These are phyloP conservation scores for Platanthera zijinensis DNA, from an alignment of 106 monocot species.

Conservation along the genomic window DNA sequence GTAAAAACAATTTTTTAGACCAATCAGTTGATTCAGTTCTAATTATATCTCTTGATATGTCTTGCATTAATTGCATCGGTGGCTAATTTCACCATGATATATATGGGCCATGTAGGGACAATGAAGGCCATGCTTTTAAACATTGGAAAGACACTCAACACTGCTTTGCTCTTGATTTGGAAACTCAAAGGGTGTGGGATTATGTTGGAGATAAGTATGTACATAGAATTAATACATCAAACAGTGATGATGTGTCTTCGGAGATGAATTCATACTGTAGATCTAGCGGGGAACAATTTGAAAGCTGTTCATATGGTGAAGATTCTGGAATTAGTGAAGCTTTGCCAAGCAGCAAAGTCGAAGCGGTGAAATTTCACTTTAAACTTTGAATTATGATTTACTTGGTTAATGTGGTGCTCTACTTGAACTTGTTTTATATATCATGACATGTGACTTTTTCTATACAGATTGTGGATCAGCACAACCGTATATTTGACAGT, in stretches of 20 bases:
- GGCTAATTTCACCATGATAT: not conserved
- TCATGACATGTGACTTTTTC: not conserved
- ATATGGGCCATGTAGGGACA: conserved; percentile 39
- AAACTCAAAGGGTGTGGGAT: conserved; percentile 85
- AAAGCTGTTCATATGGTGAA: conserved; percentile 41
- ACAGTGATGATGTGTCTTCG: conserved; percentile 50
- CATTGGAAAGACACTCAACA: conserved; percentile 94
- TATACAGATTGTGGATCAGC: conserved; percentile 71
- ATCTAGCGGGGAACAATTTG: conserved; percentile 33
- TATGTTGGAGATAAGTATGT: conserved; percentile 96
- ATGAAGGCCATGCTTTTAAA: conserved; percentile 84
- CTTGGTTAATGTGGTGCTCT: not conserved
- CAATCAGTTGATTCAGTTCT: not conserved
- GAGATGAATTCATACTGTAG: conserved; percentile 35
- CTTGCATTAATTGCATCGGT: not conserved
- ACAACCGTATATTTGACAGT: conserved; percentile 67
- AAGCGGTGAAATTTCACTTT: conserved; percentile 42
- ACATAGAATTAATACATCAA: conserved; percentile 88
- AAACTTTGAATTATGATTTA: not conserved
- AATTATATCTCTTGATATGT: not conserved
- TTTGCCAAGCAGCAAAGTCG: conserved; percentile 71
- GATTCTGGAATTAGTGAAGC: conserved; percentile 48
- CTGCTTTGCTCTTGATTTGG: conserved; percentile 85
- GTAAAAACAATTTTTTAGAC: conserved; percentile 19
- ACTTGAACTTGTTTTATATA: not conserved